Base-by-base conservation (phyloP, 306 rosid species). In the Ormosia semicastrata region DNA sequence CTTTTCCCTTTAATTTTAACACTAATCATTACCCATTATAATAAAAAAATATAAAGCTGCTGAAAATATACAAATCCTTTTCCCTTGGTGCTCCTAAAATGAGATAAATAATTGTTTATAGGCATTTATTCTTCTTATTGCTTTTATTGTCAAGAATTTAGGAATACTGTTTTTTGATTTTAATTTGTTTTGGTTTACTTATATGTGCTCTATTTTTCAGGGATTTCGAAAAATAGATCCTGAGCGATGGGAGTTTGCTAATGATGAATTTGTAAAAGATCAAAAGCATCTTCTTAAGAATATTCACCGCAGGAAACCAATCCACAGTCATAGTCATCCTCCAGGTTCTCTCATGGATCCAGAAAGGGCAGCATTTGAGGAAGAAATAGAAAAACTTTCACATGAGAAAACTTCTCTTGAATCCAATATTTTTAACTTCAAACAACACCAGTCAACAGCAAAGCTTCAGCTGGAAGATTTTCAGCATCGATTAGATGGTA, bases 271-370 rank as follows among this genome's bases (percentile, higher is more conserved):
- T 62, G 46, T 90, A 40, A 94, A 93, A 90, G 99, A 90, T 82
- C 92, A 93, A 82, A 93, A 96, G 87, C 92, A 96, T 85, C 97
- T 92, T 58, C 99, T 96, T 75, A 93, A 93, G 82, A 89, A 92
- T 80, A 96, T 96, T 85, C 92, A 96, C 85, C 97, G 99, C 39
- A 87, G 98, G 86, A 96, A 96, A 87, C 99, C 99, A 50, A 92
- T 96, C 65, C 99, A 96, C 84, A 96, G 99, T 85, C 99, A 96
- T 84, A 96, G 99, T 81, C 82, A 88, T 75, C 97, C 99, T 77
- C 99, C 91, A 36, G 94, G 94, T 70, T 84, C 99, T 74, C 49
- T 43, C 30, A 87, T 79, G 54, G 97, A 96, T 91, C 89, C 93
- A 32, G 99, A 96, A 80, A 88, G 98, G 87, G 93, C 97, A 69